phyloP scores from a whole-genome alignment of 768 basidiomycete species.

The Neoboletus subvelutipes region DNA sequence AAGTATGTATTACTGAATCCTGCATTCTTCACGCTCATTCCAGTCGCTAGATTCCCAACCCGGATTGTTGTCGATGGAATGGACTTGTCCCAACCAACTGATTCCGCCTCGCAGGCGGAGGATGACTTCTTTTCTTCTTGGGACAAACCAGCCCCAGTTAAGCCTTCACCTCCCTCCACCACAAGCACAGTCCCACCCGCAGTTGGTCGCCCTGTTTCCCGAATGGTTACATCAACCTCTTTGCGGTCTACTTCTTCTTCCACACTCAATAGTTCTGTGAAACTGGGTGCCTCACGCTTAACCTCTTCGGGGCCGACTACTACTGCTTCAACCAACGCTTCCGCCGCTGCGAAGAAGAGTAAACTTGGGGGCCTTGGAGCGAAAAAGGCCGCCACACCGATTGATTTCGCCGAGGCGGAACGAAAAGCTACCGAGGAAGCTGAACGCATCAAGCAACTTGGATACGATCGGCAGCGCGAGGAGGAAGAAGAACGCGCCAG shows the following conservation, averaged over 20 bases:
- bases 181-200: slow-evolving; percentile 54
- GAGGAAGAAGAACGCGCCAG: slow-evolving; percentile 76
- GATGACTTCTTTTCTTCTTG: slow-evolving; percentile 98
- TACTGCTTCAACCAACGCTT: slow-evolving; percentile 29
- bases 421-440: slow-evolving; percentile 88
- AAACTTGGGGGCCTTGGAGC: slow-evolving; percentile 83
- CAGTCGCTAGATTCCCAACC: slow-evolving; percentile 60
- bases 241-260: slow-evolving; percentile 47
- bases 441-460: slow-evolving; percentile 86
- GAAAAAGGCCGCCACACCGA: slow-evolving; percentile 73
- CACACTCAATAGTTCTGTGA: slow-evolving; percentile 31
- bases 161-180: slow-evolving; percentile 50
- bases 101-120: slow-evolving; percentile 51
- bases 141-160: slow-evolving; percentile 77
- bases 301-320: slow-evolving; percentile 39
- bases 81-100: slow-evolving; percentile 41
- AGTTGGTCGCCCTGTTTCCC: slow-evolving; percentile 55
- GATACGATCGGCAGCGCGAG: slow-evolving; percentile 85
- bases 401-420: slow-evolving; percentile 95
- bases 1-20: slow-evolving; percentile 46
- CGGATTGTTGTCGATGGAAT: slow-evolving; percentile 85
- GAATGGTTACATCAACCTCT: slow-evolving; percentile 66
- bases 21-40: neutral
- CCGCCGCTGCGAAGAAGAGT: slow-evolving; percentile 53
- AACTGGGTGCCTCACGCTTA: slow-evolving; percentile 43